Base-by-base conservation (phyloP, 2,329 filamentous ascomycete species). In the Penicillium glabrum region DNA sequence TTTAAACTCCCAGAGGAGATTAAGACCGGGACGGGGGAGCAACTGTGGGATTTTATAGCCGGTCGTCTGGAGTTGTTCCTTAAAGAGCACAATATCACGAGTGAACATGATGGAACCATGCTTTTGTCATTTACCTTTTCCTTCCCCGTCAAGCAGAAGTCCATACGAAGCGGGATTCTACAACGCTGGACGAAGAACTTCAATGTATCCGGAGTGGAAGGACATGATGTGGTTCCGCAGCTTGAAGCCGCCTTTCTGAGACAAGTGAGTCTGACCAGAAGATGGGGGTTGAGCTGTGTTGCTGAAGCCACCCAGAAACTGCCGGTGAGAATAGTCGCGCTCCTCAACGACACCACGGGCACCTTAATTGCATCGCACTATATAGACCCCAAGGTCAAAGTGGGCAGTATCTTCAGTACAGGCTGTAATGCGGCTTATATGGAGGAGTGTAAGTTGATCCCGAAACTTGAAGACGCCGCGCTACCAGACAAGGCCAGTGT, bases 391-490 rank as follows among this genome's bases (percentile, higher is more conserved):
- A 85, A 87, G 67, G 91, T 96, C 82, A 91, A 87, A 76, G 91
- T 96, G 65, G 93, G 93, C 51, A 96, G 92, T 75, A 96, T 97
- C 70, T 96, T 97, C 68, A 93, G 93, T 67, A 97, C 93, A 6
- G 93, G 93, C 54, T 96, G 92, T 80, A 97, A 97, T 68, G 92
- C 92, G 31, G 93, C 93, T 31, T 97, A 97, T 79, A 95, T 97
- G 88, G 93, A 97, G 77, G 77, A 92, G 67, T 88, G 85, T 64
- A 89, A 89, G 55, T 87, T 86, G 7, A 91, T 96, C 61, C 91
- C 91, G 56, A 97, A 97, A 80, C 84, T 97, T 44, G 89, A 86
- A 13, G 84, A 92, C 75, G 83, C 91, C 79, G 91, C 91, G 64
- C 83, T 96, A 33, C 86, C 90, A 45, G 80, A 89, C 0, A 85